phyloP scores from a whole-genome alignment of 129 eudicot species.

The Tagetes erecta region DNA sequence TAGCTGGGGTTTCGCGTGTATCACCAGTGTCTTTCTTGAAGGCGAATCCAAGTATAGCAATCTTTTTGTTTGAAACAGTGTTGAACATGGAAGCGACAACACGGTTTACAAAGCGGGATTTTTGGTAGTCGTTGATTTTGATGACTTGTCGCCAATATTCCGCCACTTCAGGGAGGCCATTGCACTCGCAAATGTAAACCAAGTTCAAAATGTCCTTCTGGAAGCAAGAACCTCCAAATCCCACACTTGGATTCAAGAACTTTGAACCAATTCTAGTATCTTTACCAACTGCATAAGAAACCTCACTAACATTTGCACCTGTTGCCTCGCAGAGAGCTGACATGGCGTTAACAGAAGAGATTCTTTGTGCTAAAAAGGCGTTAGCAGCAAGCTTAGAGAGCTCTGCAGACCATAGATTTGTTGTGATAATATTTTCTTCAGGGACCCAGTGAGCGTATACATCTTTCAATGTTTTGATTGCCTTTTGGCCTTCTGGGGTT shows the following conservation, averaged over 20 bases:
- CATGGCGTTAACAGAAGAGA: constrained; percentile 77
- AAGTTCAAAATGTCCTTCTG: constrained; percentile 76
- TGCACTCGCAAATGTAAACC: constrained; percentile 81
- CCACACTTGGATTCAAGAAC: constrained; percentile 74
- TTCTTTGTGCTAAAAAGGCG: constrained; percentile 75
- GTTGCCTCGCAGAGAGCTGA: constrained; percentile 82
- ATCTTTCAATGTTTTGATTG: constrained; percentile 51
- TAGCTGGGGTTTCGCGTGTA: constrained; percentile 75
- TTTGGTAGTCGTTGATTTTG: constrained; percentile 75
- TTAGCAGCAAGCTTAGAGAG: constrained; percentile 80
- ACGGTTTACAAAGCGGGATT: constrained; percentile 64
- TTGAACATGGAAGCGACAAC: constrained; percentile 75
- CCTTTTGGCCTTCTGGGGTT: constrained; percentile 65
- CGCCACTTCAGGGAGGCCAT: constrained; percentile 68
- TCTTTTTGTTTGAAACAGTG: constrained; percentile 67
- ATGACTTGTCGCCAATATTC: constrained; percentile 78
- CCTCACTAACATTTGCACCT: constrained; percentile 70
- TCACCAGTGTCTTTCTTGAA: constrained; percentile 80
- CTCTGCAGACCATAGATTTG: constrained; percentile 85
- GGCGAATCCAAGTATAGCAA: constrained; percentile 65
- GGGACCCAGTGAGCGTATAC: constrained; percentile 83
- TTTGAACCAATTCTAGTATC: constrained; percentile 73
- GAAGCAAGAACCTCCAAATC: constrained; percentile 82
- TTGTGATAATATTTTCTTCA: constrained; percentile 63
- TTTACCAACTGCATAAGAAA: constrained; percentile 68